Base-by-base conservation (phyloP, 805 yeast species). In the Zygosaccharomyces bisporus region DNA sequence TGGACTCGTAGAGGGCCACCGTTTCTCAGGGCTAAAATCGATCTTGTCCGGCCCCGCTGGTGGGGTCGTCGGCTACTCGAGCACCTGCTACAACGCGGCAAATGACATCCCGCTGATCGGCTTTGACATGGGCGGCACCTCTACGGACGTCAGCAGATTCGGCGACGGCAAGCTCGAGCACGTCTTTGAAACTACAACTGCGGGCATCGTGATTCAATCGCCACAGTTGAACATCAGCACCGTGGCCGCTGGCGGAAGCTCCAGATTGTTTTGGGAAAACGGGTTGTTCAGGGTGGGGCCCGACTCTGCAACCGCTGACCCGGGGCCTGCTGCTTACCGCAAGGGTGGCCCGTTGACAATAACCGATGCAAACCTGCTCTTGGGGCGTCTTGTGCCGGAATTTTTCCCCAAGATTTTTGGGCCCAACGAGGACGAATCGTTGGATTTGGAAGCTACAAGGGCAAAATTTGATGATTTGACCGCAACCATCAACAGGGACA, bases 31-130 rank as follows among this genome's bases (percentile, higher is more conserved):
- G 1, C 70, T 91, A 29, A 76, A 80, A 54, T 95, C 98, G 3
- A 85, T 91, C 39, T 67, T 91, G 27, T 87, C 96, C 1, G 98
- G 98, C 2, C 98, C 98, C 2, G 98, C 98, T 7, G 98, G 98
- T 30, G 98, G 98, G 39, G 95, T 91, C 46, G 96, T 91, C 25
- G 98, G 98, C 0, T 86, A 80, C 55, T 86, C 96, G 0, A 75
- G 79, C 41, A 90, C 98, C 0, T 86, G 95, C 49, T 87, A 74
- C 60, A 73, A 79, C 48, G 64, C 68, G 1, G 56, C 66, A n/a
- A 75, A 75, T 44, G 65, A 67, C 9, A 73, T 75, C 18, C 89
- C 95, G 0, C 70, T 84, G 37, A 76, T 86, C 45, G 95, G 93
- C 0, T 84, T 86, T 53, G 95, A 86, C 63, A 85, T 86, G 90